Evolutionary conservation across 2,329 filamentous ascomycete species (phyloP), one percentile per base, ranked within the genome.

Genomic region (Cephalotrichum gorgonifer): DNA sequence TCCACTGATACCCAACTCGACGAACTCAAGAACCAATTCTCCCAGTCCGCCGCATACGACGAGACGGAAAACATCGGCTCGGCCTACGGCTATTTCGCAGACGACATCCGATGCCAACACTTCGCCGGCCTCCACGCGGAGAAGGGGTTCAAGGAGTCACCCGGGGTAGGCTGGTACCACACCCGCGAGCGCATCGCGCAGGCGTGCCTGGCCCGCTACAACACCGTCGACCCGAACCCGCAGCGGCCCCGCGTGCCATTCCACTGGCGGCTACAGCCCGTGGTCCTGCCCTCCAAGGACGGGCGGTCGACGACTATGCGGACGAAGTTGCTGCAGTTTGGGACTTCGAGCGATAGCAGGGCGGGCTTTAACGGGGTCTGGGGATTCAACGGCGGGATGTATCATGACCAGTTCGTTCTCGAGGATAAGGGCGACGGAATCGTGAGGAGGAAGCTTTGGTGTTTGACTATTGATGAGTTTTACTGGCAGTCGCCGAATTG

Each of bases 321-420:
- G 23, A 47, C 45, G 22, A 47, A 41, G 31, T 33, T 47, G 23
- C 15, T 47, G 22, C 45, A 47, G 23, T 47, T 47, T 33, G 45
- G 33, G 8, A 47, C 45, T 2, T 47, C 45, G 22, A 47, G 33
- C 33, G 25, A 28, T 15, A 26, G 22, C 31, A 47, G 41, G 45
- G 31, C 31, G 6, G 33, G 45, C 9, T 41, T 47, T 31, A 28
- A 31, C 2, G 33, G 33, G 6, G 22, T 47, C 5, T 39, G 23
- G 45, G 45, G 45, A 6, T 47, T 47, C 23, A 47, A 47, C 23
- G 45, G 33, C n/a, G 45, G 45, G 26, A 47, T 47, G 45, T 47
- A 47, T 23, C 45, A 47, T 8, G 45, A 47, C 14, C 45, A 47
- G 25, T 47, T 47, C 33, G 23, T 47, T 17, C 45, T 47, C 6